phyloP scores from a whole-genome alignment of 805 yeast genomes.

The Lipomyces oligophaga region DNA sequence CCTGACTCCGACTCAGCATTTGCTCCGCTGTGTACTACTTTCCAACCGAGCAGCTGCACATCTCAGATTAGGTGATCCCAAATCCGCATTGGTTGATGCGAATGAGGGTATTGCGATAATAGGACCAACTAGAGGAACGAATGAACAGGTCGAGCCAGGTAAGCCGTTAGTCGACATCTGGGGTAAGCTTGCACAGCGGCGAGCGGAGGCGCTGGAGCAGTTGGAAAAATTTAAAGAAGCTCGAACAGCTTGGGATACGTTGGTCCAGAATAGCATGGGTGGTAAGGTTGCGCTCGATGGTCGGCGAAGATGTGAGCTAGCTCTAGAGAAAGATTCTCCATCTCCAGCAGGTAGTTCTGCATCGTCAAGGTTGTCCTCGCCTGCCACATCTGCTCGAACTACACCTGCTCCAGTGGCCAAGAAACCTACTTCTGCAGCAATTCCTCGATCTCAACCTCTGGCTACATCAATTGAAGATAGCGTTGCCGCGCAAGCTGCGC shows the following conservation, averaged over 20 bases:
- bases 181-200: conserved; percentile 61
- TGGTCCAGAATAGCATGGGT: conserved; percentile 66
- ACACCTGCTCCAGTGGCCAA: conserved; percentile 6
- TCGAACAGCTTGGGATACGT: conserved; percentile 52
- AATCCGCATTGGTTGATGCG: conserved; percentile 47
- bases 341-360: conserved; percentile 52
- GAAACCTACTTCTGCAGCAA: background rate
- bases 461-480: conserved; percentile 21
- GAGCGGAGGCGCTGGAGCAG: conserved; percentile 82
- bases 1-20: conserved; percentile 60
- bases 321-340: too few species aligned
- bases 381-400: conserved; percentile 15
- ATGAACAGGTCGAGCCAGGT: conserved; percentile 46
- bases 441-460: conserved; percentile 5
- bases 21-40: conserved; percentile 59
- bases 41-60: conserved; percentile 73
- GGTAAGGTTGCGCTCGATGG: conserved; percentile 70
- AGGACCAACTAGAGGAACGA: conserved; percentile 40
- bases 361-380: conserved; percentile 32
- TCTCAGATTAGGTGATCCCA: conserved; percentile 67
- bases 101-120: conserved; percentile 47
- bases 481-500: conserved; percentile 42
- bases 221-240: conserved; percentile 68
- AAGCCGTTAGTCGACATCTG: conserved; percentile 65
- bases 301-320: conserved; percentile 76